Evolutionary conservation across 371 early-diverging fungal genomes (phyloP), one percentile per base, ranked within the genome.

Genomic region (Smittium mucronatum): DNA sequence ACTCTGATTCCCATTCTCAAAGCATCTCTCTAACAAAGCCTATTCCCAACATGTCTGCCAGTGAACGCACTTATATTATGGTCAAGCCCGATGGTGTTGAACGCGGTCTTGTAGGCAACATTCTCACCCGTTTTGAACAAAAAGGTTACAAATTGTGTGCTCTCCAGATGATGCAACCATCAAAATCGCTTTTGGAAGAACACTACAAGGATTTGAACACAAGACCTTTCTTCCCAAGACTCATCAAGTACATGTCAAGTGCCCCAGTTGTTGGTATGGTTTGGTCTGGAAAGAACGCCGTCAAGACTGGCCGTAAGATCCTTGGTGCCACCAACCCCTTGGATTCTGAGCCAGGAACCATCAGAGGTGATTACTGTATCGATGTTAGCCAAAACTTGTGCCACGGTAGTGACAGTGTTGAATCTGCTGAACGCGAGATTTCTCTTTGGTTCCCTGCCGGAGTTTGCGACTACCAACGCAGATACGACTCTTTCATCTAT

Each of bases 341-440:
- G 77, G 89, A 89, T 77, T 93, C 94, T 72, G 86, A 84, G 70
- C 93, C 97, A 72, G 99, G 99, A 76, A 97, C 98, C 83, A 99
- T 99, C 87, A 93, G 99, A 83, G 99, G 98, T 77, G 99, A 99
- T 87, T 96, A 87, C 82, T 88, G 90, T 78, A 87, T 95, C 70
- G 95, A 93, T 72, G 89, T 90, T 68, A 91, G 93, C 65, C 87
- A 89, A 78, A 99, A 99, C 90, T 85, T 99, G 79, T 91, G 94
- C 89, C 99, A 99, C 88, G 99, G 99, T 71, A 93, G 95, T 72
- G 99, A 99, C 88, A 81, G 92, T 69, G 95, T 95, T 71, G 99
- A 98, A 83, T 87, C 84, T 80, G 99, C 98, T 72, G 89, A 97
- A 84, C 88, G 85, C 80, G 99, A 99, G 82, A 97, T 99, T 69